Conservation (phyloP, 768 basidiomycete species). For the Suillus subluteus region DNA sequence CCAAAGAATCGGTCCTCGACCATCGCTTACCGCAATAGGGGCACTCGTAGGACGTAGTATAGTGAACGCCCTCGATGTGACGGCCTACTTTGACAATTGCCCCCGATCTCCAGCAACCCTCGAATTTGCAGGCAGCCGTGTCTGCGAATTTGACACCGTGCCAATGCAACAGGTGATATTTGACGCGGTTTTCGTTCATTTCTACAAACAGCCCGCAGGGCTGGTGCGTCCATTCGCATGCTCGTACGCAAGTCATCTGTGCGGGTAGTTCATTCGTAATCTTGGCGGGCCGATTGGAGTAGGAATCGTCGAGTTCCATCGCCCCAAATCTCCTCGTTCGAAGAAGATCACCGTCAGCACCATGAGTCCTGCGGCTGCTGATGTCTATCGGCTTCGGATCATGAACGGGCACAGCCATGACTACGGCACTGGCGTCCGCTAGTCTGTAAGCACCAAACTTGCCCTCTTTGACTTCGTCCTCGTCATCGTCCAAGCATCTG, state of each 20-base stretch:
- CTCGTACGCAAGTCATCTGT: not conserved
- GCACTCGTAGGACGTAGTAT: not conserved
- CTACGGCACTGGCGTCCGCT: not conserved
- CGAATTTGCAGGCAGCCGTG: not conserved
- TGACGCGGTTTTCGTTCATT: not conserved
- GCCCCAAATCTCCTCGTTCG: not conserved
- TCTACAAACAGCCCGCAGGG: not conserved
- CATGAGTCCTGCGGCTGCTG: not conserved
- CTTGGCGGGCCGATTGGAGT: not conserved
- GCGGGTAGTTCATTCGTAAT: not conserved
- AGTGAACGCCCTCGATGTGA: not conserved
- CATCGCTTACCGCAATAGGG: not conserved
- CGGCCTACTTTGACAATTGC: not conserved
- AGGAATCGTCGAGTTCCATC: conserved; percentile 4
- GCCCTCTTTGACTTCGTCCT: not conserved
- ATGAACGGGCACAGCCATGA: not conserved
- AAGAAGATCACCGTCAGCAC: not conserved
- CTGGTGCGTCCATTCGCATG: not conserved
- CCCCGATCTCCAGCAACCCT: not conserved
- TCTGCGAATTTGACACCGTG: not conserved
- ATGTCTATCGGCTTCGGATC: not conserved
- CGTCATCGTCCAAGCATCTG: not conserved
- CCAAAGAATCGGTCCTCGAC: not conserved
- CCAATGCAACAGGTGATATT: not conserved
- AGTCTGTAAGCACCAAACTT: not conserved